A percentile compares a stretch with the other conserved stretches of the same genome.
Conservation (phyloP, 495 filamentous ascomycete genomes). For the Neurospora discreta region DNA sequence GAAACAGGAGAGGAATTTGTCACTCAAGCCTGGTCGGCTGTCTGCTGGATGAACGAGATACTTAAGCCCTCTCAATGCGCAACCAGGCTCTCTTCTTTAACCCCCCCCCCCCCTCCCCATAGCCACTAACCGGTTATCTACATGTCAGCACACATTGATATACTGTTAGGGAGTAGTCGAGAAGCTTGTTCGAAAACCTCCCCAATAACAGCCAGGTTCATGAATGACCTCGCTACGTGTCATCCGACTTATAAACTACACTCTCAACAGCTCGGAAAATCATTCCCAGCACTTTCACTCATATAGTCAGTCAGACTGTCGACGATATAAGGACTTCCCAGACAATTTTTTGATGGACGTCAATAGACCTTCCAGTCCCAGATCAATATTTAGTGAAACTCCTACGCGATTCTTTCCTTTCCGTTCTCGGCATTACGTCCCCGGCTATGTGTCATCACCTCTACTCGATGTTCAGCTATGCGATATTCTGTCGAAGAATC, state of each 20-base stretch:
- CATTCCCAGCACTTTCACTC: constrained; percentile 8
- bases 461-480: not conserved
- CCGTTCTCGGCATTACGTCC: not conserved
- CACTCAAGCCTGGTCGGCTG: constrained; percentile 4
- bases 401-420: not conserved
- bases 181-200: constrained; percentile 2
- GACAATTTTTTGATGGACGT: constrained; percentile 8
- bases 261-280: constrained; percentile 10
- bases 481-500: not conserved
- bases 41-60: constrained; percentile 9
- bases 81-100: constrained; percentile 11
- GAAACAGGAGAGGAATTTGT: not conserved
- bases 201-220: constrained; percentile 16
- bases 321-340: constrained; percentile 7
- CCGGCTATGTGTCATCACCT: not conserved
- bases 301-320: constrained; percentile 6
- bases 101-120: no score
- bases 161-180: not conserved
- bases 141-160: not conserved
- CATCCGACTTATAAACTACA: constrained; percentile 6
- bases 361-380: constrained; percentile 9
- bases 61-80: constrained; percentile 15
- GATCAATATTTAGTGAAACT: not conserved
- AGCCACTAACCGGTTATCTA: constrained; percentile 11
- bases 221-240: constrained; percentile 12